Percentiles rank a stretch among this genome's conserved stretches.
These are phyloP conservation scores for Pythium pectinolyticum DNA, from an alignment of 352 stramenopile species.

Conservation along the genomic window DNA sequence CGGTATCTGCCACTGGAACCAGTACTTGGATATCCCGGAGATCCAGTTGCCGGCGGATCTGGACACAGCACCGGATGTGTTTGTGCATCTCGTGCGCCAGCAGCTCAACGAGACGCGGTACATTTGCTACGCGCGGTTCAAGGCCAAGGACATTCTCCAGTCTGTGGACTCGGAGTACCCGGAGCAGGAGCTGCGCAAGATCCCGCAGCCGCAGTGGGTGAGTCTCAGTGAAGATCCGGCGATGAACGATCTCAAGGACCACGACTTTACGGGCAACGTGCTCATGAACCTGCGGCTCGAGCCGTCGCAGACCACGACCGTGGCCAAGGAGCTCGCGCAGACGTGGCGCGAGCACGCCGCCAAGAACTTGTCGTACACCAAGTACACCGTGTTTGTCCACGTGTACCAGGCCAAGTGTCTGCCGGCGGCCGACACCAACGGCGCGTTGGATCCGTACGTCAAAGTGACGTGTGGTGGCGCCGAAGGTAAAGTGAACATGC, in stretches of 20 bases:
- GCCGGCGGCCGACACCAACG: conserved; percentile 71
- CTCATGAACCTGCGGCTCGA: conserved; percentile 75
- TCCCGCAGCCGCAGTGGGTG: conserved; percentile 66
- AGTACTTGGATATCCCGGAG: conserved; percentile 63
- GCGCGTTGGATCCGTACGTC: conserved; percentile 79
- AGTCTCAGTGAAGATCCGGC: conserved; percentile 75
- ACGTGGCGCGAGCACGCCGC: conserved; percentile 56
- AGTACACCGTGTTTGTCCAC: conserved; percentile 82
- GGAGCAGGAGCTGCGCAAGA: conserved; percentile 33
- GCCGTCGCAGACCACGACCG: conserved; percentile 34
- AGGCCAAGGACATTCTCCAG: conserved; percentile 63
- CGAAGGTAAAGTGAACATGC: conserved; percentile 58
- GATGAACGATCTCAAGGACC: conserved; percentile 74
- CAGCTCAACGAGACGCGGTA: conserved; percentile 56
- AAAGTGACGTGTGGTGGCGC: conserved; percentile 82
- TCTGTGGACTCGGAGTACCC: conserved; percentile 30
- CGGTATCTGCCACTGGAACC: conserved; percentile 78
- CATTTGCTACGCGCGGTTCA: conserved; percentile 84
- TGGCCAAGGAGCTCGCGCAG: conserved; percentile 41
- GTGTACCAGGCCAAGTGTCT: conserved; percentile 79
- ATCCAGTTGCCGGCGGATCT: conserved; percentile 66
- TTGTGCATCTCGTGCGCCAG: conserved; percentile 66
- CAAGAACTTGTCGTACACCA: conserved; percentile 64
- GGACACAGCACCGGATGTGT: conserved; percentile 78
- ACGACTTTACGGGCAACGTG: conserved; percentile 83